phyloP scores from a whole-genome alignment of 2,329 filamentous ascomycete species.

The Xylariales sp. region DNA sequence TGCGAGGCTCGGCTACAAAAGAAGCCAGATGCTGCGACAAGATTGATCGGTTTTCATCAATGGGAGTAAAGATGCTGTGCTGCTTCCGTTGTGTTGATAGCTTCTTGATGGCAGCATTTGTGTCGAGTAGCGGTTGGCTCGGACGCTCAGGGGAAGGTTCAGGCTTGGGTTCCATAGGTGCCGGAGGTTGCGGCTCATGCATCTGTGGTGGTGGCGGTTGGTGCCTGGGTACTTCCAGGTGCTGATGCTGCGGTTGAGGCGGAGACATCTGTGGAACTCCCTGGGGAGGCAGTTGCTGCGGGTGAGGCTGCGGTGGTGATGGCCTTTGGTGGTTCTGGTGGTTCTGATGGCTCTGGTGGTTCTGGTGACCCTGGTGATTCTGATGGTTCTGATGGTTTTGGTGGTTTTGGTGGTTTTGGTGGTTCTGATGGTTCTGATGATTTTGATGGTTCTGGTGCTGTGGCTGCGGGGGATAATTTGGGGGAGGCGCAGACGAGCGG shows the following conservation, averaged over 20 bases:
- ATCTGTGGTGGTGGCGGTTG: constrained; percentile 16
- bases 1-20: constrained; percentile 53
- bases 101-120: constrained; percentile 50
- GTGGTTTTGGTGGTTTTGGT: no score
- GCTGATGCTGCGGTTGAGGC: constrained; percentile 16
- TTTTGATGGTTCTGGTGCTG: no score
- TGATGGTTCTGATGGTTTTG: no score
- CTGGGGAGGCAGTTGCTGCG: constrained; percentile 29
- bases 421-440: no score
- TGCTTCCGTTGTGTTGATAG: constrained; percentile 74
- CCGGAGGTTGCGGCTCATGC: constrained; percentile 43
- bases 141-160: constrained; percentile 44
- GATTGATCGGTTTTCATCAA: constrained; percentile 87
- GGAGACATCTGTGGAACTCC: constrained; percentile 10
- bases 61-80: constrained; percentile 94
- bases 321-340: constrained; percentile 45
- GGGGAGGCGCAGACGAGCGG: constrained; percentile 67
- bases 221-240: constrained; percentile 19
- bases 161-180: constrained; percentile 44
- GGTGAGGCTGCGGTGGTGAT: constrained; percentile 50
- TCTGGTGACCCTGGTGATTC: no score
- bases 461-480: constrained; percentile 56
- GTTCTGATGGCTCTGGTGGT: no score
- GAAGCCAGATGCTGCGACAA: constrained; percentile 77
- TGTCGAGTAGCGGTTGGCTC: constrained; percentile 38